A percentile compares a stretch with the other conserved stretches of the same genome.
These are phyloP conservation scores for Solanum tacnaense DNA, from an alignment of 257 asterid genomes.

Conservation along the genomic window DNA sequence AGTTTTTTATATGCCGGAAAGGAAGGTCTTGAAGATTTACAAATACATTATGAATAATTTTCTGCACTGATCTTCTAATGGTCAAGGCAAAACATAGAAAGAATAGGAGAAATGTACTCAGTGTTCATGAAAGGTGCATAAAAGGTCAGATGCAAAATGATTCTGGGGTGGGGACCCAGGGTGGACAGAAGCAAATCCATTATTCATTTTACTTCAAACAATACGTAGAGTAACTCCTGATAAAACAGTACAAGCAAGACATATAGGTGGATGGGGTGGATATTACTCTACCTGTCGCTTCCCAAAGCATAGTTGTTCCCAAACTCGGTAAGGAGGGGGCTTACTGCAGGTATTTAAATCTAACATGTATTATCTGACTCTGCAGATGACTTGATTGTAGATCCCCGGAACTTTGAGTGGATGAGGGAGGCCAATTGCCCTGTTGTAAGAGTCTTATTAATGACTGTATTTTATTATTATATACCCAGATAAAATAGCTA, in stretches of 20 bases:
- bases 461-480: neutral
- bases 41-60: neutral
- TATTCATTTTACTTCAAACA: neutral
- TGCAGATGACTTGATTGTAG: slow-evolving; percentile 93
- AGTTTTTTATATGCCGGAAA: neutral
- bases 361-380: neutral
- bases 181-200: neutral
- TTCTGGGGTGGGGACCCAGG: neutral
- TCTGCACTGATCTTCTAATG: neutral
- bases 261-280: neutral
- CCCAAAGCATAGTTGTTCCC: neutral
- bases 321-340: neutral
- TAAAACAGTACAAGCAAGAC: neutral
- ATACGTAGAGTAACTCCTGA: neutral
- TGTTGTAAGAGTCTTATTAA: slow-evolving; percentile 41
- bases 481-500: neutral
- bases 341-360: neutral
- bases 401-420: slow-evolving; percentile 98
- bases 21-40: neutral
- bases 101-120: neutral
- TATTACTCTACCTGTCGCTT: neutral
- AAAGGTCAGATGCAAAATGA: neutral
- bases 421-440: slow-evolving; percentile 92
- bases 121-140: neutral
- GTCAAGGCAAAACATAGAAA: neutral